A percentile compares a stretch with the other conserved stretches of the same genome.
Conservation (phyloP, 75 land plant species). For the Chamaecyparis obtusa region DNA sequence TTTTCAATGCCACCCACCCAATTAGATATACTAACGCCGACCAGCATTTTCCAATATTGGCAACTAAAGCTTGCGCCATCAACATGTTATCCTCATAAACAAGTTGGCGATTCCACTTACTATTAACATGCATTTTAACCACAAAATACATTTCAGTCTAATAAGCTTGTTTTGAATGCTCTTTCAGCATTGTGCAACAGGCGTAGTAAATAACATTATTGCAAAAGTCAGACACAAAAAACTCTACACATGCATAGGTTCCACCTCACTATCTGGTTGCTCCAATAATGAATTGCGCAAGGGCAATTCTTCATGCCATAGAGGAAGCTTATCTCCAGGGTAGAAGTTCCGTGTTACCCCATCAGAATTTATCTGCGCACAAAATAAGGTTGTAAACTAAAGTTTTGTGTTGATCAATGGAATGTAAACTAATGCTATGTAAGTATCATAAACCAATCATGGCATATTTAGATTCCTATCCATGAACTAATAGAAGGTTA, state of each 20-base stretch:
- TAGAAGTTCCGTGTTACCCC: constrained; percentile 86
- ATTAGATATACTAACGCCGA: not conserved
- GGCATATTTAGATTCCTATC: not conserved
- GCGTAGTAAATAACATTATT: not conserved
- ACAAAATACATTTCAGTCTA: not conserved
- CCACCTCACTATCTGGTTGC: not conserved
- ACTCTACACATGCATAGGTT: constrained; percentile 4
- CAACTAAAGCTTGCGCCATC: not conserved
- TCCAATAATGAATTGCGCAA: constrained; percentile 50
- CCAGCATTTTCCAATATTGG: not conserved
- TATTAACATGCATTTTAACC: not conserved
- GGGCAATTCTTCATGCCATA: constrained; percentile 89
- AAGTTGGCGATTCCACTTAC: not conserved
- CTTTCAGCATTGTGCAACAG: not conserved
- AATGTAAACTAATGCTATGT: not conserved
- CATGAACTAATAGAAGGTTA: not conserved
- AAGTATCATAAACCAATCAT: not conserved
- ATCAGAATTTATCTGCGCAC: constrained; percentile 67
- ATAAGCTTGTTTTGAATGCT: not conserved
- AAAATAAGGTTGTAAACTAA: not conserved
- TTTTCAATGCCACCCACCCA: not conserved
- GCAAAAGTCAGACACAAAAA: not conserved
- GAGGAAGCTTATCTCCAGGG: constrained; percentile 69
- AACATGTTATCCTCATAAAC: not conserved
- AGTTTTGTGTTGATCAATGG: not conserved